Percentiles rank a stretch among this genome's conserved stretches.
Conservation (phyloP, 768 basidiomycete genomes). For the Lyophyllum atratum region DNA sequence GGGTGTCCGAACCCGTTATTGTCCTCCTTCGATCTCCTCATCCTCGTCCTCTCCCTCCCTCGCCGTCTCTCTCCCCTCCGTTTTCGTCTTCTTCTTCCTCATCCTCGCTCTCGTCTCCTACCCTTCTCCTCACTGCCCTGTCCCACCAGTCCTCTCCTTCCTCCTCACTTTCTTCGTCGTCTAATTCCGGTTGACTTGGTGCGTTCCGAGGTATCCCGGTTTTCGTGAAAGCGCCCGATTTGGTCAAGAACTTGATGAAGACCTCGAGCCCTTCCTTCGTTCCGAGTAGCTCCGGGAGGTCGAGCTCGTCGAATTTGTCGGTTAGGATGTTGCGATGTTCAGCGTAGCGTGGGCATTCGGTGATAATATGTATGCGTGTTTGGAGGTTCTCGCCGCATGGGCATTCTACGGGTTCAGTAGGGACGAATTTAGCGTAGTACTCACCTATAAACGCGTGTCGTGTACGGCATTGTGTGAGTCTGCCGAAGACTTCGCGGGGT, state of each 20-base stretch:
- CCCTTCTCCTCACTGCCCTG: too few species aligned
- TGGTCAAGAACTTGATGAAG: slow-evolving; percentile 18
- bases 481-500: slow-evolving; percentile 18
- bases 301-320: not conserved
- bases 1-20: too few species aligned
- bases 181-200: not conserved
- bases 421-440: slow-evolving; percentile 17
- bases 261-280: slow-evolving; percentile 22
- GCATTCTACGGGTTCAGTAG: slow-evolving; percentile 20
- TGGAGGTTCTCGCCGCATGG: slow-evolving; percentile 23
- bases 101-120: too few species aligned
- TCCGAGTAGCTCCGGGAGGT: slow-evolving; percentile 23
- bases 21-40: too few species aligned
- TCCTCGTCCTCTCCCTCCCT: too few species aligned
- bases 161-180: not conserved
- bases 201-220: not conserved
- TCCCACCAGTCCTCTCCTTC: too few species aligned
- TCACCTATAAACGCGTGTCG: slow-evolving; percentile 24
- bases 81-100: too few species aligned
- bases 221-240: slow-evolving; percentile 20
- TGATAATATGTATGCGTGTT: slow-evolving; percentile 26
- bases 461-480: slow-evolving; percentile 24
- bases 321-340: slow-evolving; percentile 16
- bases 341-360: slow-evolving; percentile 21
- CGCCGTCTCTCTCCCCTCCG: too few species aligned